phyloP scores from a whole-genome alignment of 2,329 filamentous ascomycete species.

The Alternaria sp. region DNA sequence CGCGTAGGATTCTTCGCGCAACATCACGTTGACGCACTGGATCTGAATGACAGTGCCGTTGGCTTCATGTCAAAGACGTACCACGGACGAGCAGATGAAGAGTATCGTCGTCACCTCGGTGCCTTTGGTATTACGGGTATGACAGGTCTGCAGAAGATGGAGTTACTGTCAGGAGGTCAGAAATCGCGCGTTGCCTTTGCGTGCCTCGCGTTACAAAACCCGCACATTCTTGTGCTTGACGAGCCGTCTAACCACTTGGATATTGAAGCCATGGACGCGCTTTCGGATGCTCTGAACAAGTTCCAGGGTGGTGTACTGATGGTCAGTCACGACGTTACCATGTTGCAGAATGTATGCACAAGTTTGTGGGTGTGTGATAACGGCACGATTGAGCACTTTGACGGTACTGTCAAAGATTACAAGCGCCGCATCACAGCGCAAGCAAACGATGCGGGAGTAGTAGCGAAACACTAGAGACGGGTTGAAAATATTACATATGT shows the following conservation, averaged over 20 bases:
- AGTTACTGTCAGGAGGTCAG: slow-evolving; percentile 90
- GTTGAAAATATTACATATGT: neutral
- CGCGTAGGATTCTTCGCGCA: slow-evolving; percentile 97
- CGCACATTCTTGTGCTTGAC: slow-evolving; percentile 96
- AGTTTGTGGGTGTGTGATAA: slow-evolving; percentile 96
- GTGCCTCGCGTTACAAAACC: slow-evolving; percentile 91
- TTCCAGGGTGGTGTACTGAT: slow-evolving; percentile 97
- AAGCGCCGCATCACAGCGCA: slow-evolving; percentile 95
- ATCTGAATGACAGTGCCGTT: slow-evolving; percentile 87
- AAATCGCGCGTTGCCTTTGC: slow-evolving; percentile 98
- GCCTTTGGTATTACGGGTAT: slow-evolving; percentile 89
- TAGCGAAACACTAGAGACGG: slow-evolving; percentile 61
- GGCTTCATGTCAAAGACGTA: slow-evolving; percentile 96
- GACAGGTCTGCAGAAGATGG: slow-evolving; percentile 97
- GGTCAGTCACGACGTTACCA: slow-evolving; percentile 99
- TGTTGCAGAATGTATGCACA: slow-evolving; percentile 95
- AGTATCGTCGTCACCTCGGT: slow-evolving; percentile 93
- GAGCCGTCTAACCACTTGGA: slow-evolving; percentile 98
- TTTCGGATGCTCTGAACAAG: slow-evolving; percentile 81
- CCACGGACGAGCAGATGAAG: slow-evolving; percentile 91
- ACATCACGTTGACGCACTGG: slow-evolving; percentile 96
- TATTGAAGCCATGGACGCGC: slow-evolving; percentile 98
- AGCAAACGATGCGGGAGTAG: slow-evolving; percentile 87
- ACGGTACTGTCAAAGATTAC: slow-evolving; percentile 93
- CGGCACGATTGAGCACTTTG: slow-evolving; percentile 94